Percentiles rank a stretch among this genome's conserved stretches.
phyloP scores from a whole-genome alignment of 768 basidiomycete genomes.

The Podaxis rugospora region DNA sequence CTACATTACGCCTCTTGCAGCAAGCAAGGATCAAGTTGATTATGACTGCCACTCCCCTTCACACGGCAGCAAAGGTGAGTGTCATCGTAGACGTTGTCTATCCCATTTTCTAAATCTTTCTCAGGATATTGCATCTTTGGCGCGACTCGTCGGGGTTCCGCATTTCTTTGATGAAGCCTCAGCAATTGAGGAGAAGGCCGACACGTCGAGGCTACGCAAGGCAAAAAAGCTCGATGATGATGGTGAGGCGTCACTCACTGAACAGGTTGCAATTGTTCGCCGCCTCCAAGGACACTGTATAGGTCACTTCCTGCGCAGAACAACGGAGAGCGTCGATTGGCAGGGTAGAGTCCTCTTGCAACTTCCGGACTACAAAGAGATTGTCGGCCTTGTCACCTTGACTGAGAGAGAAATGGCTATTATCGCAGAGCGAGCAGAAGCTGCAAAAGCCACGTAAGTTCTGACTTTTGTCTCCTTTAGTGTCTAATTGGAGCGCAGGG shows the following conservation, averaged over 20 bases:
- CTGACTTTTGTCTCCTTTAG: neutral
- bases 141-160: constrained; percentile 21
- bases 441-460: neutral
- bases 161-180: constrained; percentile 19
- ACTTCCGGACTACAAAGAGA: constrained; percentile 12
- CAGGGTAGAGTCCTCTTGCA: constrained; percentile 13
- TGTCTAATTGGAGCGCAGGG: neutral
- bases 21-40: constrained; percentile 10
- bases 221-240: constrained; percentile 9
- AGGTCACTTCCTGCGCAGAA: constrained; percentile 19
- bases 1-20: neutral
- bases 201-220: constrained; percentile 11
- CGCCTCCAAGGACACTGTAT: constrained; percentile 17
- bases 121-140: constrained; percentile 13
- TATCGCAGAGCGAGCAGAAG: constrained; percentile 3
- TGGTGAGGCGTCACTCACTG: constrained; percentile 6
- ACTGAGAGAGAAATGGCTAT: constrained; percentile 18
- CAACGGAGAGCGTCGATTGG: constrained; percentile 12
- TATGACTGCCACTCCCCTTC: constrained; percentile 26
- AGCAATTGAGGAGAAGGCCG: constrained; percentile 18
- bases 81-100: neutral
- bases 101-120: neutral
- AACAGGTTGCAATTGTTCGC: constrained; percentile 9
- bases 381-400: constrained; percentile 11
- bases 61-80: constrained; percentile 19